These are phyloP conservation scores for Termitomyces heimii DNA, from an alignment of 768 basidiomycete species.

Conservation along the genomic window DNA sequence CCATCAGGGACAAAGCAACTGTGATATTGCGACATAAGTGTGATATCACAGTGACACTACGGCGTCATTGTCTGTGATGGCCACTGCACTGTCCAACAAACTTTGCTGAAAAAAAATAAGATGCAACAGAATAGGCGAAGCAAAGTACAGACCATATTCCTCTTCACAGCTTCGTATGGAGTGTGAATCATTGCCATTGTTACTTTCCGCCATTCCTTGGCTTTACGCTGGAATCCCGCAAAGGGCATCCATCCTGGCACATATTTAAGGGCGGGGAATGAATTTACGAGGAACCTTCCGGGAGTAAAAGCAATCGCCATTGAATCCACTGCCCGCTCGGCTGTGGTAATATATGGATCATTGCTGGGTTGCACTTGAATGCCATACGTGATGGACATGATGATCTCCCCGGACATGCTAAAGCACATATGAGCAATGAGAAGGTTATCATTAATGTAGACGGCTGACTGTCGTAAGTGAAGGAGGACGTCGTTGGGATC, in stretches of 20 bases:
- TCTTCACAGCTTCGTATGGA: not conserved
- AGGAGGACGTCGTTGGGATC: conserved; percentile 2
- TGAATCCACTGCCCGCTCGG: conserved; percentile 22
- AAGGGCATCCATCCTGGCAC: conserved; percentile 18
- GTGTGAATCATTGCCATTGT: not conserved
- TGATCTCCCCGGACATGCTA: conserved; percentile 19
- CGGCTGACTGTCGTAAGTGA: conserved; percentile 21
- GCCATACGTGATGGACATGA: conserved; percentile 29
- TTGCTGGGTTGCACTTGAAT: conserved; percentile 22
- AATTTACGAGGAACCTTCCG: conserved; percentile 27
- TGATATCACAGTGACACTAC: too few species aligned
- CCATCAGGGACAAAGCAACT: too few species aligned
- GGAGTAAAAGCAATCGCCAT: conserved; percentile 20
- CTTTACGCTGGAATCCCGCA: not conserved
- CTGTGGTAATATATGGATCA: conserved; percentile 28
- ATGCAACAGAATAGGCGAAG: not conserved
- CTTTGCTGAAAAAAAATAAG: not conserved
- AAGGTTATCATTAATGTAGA: not conserved
- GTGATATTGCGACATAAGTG: too few species aligned
- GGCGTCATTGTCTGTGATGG: too few species aligned
- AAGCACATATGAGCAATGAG: not conserved
- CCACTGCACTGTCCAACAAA: too few species aligned
- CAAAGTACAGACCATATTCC: not conserved
- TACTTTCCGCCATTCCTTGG: not conserved
- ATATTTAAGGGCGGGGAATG: conserved; percentile 22